phyloP scores from a whole-genome alignment of 257 asterid species.

The Solanum appendiculatum region DNA sequence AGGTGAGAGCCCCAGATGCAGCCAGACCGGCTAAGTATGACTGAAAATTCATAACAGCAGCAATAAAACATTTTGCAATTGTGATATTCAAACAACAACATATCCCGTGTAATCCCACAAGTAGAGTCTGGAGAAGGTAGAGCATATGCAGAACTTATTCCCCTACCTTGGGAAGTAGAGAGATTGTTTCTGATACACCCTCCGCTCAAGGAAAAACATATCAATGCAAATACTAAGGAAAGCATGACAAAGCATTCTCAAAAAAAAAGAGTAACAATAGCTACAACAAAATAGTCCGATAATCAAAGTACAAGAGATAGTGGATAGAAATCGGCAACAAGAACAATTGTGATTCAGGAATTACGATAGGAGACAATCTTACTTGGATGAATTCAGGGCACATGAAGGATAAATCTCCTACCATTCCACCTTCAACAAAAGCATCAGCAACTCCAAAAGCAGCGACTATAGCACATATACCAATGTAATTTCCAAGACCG shows the following conservation, averaged over 20 bases:
- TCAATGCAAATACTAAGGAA: neutral
- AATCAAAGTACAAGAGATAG: neutral
- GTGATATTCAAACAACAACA: neutral
- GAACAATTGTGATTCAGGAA: neutral
- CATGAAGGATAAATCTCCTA: conserved; percentile 32
- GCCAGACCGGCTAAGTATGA: conserved; percentile 76
- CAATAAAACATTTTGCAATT: neutral
- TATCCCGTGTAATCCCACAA: neutral
- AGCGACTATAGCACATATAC: conserved; percentile 25
- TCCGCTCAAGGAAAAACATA: neutral
- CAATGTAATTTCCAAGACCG: conserved; percentile 18
- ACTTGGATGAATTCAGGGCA: conserved; percentile 57
- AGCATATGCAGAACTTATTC: neutral
- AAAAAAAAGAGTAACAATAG: neutral
- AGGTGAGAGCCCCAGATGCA: conserved; percentile 28
- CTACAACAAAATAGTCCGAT: neutral
- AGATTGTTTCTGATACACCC: neutral
- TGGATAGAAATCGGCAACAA: neutral
- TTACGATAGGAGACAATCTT: neutral
- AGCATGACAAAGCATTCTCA: neutral
- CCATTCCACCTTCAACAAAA: conserved; percentile 28
- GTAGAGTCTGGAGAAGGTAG: neutral
- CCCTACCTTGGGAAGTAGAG: neutral
- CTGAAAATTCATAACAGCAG: conserved; percentile 18
- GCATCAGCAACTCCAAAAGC: conserved; percentile 36